Base-by-base conservation (phyloP, 768 basidiomycete genomes). In the Daedaleopsis nitida region DNA sequence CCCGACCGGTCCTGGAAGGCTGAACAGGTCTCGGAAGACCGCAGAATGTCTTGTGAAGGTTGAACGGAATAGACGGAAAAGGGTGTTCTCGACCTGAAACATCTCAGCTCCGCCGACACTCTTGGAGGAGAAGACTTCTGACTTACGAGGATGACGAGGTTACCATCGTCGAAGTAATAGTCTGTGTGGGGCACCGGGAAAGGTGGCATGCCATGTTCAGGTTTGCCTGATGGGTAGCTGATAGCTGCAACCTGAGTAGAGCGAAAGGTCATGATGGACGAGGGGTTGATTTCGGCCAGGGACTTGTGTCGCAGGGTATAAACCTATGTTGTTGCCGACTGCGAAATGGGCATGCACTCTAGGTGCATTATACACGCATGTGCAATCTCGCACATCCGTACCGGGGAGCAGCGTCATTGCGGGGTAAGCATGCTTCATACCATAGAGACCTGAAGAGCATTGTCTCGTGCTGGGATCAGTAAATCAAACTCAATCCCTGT, bases 31-130 rank as follows among this genome's bases (percentile, higher is more conserved):
- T 43, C 51, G 64, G 57, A 63, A 75, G 62, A 55, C 66, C 34
- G 54, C 60, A 35, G 86, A 88, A 54, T 90, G 86, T 0, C 87
- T 70, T 75, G n/a, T 77, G 42, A 90, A 86, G 52, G 88, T 87
- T 47, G 82, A 84, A 0, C 81, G 77, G 59, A 88, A 87, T 0
- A 90, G 77, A 0, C 81, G 74, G 62, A 86, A 89, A 0, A 82
- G 73, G 5, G 76, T 71, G 57, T 85, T 79, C 51, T 86, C 84
- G 16, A 84, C 83, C 87, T 89, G 65, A 69, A 4, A 10, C 39
- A 13, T 14, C 16, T 48, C 13, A 39, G 27, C 50, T 49, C 34
- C 52, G 42, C 13, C 23, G 24, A 34, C 16, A 16, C 24, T 39
- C 17, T 16, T 1, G 0, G 16, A 32, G 49, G 7, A 34, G 10